phyloP scores from a whole-genome alignment of 2,329 filamentous ascomycete species.

The Knufia fluminis region DNA sequence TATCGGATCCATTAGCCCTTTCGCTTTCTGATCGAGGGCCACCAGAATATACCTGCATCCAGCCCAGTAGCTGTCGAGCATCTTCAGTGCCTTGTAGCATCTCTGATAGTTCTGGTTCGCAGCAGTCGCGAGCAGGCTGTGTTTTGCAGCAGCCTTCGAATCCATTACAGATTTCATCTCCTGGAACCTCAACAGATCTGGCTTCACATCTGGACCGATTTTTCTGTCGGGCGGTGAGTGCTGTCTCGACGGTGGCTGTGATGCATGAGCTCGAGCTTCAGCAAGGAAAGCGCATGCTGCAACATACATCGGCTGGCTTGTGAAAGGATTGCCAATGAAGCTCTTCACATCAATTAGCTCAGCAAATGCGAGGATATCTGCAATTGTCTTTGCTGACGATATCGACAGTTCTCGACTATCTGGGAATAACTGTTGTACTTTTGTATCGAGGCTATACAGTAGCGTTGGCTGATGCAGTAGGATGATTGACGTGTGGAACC shows the following conservation, averaged over 20 bases:
- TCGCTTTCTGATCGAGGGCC: slow-evolving; percentile 76
- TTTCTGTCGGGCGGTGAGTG: slow-evolving; percentile 38
- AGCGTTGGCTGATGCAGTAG: slow-evolving; percentile 51
- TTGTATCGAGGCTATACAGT: slow-evolving; percentile 63
- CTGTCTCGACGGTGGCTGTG: slow-evolving; percentile 54
- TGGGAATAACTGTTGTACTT: slow-evolving; percentile 62
- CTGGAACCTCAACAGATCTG: slow-evolving; percentile 1
- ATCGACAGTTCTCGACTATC: slow-evolving; percentile 75
- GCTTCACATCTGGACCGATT: slow-evolving; percentile 6
- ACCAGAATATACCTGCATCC: slow-evolving; percentile 81
- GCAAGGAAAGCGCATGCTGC: slow-evolving; percentile 81
- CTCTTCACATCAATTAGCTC: slow-evolving; percentile 79
- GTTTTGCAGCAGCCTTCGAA: slow-evolving; percentile 44
- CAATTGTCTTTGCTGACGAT: slow-evolving; percentile 85
- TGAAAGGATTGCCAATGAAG: slow-evolving; percentile 80
- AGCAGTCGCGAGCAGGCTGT: slow-evolving; percentile 67
- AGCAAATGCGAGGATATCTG: slow-evolving; percentile 77
- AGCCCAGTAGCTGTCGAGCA: slow-evolving; percentile 76
- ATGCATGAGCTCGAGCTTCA: slow-evolving; percentile 65
- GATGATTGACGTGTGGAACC: slow-evolving; percentile 23
- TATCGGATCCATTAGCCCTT: slow-evolving; percentile 70
- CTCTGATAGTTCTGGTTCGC: slow-evolving; percentile 80
- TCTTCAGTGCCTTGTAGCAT: slow-evolving; percentile 74
- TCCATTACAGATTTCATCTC: slow-evolving; percentile 16
- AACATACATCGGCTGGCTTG: slow-evolving; percentile 83